Percentiles rank a stretch among this genome's conserved stretches.
phyloP scores from a whole-genome alignment of 441 rosid genomes.

The Geranium incanum region DNA sequence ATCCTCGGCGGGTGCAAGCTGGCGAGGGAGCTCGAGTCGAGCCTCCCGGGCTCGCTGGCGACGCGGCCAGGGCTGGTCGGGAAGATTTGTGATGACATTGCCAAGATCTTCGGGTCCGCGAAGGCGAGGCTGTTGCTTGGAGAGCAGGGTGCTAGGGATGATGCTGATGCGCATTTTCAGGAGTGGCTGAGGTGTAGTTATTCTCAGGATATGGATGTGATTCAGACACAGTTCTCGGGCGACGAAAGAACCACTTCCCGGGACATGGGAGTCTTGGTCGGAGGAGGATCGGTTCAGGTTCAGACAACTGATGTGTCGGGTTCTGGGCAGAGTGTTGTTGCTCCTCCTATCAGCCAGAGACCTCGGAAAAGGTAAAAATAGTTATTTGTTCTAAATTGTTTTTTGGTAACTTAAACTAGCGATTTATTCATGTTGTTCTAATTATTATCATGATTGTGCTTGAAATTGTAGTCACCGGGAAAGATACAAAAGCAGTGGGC shows the following conservation, averaged over 20 bases:
- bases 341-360: neutral
- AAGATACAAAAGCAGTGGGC: constrained; percentile 11
- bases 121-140: constrained; percentile 27
- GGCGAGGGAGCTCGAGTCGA: constrained; percentile 48
- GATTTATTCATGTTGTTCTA: too few species aligned
- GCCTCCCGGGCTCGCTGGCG: constrained; percentile 27
- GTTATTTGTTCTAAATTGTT: too few species aligned
- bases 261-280: neutral
- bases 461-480: constrained; percentile 18
- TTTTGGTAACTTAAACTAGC: too few species aligned
- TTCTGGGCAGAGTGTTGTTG: constrained; percentile 22
- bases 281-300: constrained; percentile 8
- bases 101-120: constrained; percentile 29
- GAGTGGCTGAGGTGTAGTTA: constrained; percentile 32
- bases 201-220: constrained; percentile 23
- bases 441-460: neutral
- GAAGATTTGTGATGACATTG: constrained; percentile 39
- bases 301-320: constrained; percentile 26
- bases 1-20: constrained; percentile 45
- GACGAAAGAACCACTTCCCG: neutral
- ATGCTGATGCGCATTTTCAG: constrained; percentile 11
- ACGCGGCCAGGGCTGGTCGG: constrained; percentile 30
- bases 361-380: too few species aligned
- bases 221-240: constrained; percentile 14
- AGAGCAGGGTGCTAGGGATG: neutral